Percentiles rank a stretch among this genome's conserved stretches.
Evolutionary conservation across 306 rosid species (phyloP).

Genomic region (Corylus americana): DNA sequence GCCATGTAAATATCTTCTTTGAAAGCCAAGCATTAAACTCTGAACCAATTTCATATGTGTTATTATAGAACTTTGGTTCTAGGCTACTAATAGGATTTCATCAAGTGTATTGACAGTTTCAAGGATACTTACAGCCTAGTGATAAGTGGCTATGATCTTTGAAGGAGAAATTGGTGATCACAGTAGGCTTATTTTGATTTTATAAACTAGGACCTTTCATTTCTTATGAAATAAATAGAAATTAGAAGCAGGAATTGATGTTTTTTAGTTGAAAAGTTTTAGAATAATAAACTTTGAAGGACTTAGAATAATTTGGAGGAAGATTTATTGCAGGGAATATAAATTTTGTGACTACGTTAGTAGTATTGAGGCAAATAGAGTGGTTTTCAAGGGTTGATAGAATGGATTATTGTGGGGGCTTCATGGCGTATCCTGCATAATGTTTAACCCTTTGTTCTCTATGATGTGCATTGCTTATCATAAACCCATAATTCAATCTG

Average conservation of each 20-base stretch:
- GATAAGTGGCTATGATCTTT: background rate
- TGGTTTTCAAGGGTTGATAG: background rate
- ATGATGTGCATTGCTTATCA: background rate
- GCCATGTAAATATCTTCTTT: background rate
- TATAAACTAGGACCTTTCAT: too few relatives aligned
- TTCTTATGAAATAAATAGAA: background rate
- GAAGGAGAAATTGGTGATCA: background rate
- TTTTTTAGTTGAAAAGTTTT: background rate
- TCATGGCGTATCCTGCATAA: background rate
- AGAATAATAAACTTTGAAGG: background rate
- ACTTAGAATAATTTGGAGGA: background rate
- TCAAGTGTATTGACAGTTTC: background rate
- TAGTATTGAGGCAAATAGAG: background rate
- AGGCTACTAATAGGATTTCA: background rate
- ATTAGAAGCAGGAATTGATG: background rate
- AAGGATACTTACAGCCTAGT: background rate
- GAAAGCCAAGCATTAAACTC: background rate
- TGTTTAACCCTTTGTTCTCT: background rate
- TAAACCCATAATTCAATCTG: background rate
- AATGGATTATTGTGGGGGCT: background rate
- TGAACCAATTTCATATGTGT: background rate
- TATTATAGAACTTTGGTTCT: background rate
- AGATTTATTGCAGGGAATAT: background rate
- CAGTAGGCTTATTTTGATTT: background rate
- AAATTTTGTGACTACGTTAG: background rate